Evolutionary conservation across 257 asterid genomes (phyloP).

Genomic region (Solanum rostratum): DNA sequence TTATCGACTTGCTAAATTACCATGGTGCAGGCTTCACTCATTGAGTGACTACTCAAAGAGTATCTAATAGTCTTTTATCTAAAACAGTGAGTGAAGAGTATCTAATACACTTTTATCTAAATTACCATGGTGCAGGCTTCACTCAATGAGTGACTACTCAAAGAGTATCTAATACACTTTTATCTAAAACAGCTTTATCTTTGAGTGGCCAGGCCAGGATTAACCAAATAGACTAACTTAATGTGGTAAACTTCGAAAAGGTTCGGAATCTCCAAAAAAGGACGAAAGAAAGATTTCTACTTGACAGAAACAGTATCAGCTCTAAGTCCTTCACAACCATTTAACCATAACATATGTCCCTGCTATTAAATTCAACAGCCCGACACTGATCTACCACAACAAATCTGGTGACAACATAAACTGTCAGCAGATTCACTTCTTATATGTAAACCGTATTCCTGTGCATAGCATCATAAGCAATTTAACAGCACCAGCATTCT

Average conservation of each 20-base stretch:
- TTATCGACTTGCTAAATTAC: not conserved
- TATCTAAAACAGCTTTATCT: not conserved
- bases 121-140: not conserved
- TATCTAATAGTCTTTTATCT: not conserved
- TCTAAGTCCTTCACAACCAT: not conserved
- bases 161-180: not conserved
- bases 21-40: not conserved
- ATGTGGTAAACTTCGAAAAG: not conserved
- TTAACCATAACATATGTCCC: not conserved
- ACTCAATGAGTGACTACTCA: not conserved
- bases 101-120: not conserved
- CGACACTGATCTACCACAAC: not conserved
- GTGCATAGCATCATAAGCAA: not conserved
- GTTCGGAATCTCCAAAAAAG: not conserved
- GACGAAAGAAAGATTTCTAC: not conserved
- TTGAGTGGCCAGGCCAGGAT: not conserved
- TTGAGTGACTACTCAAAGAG: not conserved
- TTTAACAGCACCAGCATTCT: not conserved
- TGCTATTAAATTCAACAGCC: not conserved
- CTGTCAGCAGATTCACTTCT: not conserved
- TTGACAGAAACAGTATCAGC: not conserved
- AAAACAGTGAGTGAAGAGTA: not conserved
- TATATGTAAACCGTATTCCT: not conserved
- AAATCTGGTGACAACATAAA: not conserved
- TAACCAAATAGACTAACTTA: not conserved